These are phyloP conservation scores for Coniferiporia sulphurascens DNA, from an alignment of 1,284 basidiomycete genomes.

Conservation along the genomic window DNA sequence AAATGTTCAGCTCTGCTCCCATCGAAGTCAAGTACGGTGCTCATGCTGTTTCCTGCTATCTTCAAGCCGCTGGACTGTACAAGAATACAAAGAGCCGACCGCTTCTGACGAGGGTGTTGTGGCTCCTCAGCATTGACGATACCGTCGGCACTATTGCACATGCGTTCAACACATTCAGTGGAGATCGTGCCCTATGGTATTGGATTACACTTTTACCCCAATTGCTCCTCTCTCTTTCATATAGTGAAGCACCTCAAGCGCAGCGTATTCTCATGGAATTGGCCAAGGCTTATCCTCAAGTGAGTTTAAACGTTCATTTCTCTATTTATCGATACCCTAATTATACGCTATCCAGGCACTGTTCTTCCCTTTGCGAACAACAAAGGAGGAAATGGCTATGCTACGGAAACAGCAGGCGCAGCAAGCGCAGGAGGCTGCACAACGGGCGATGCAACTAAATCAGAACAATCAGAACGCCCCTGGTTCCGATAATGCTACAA, in stretches of 20 bases:
- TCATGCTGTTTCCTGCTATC: slow-evolving; percentile 94
- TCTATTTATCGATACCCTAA: slow-evolving; percentile 7
- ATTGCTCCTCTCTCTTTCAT: slow-evolving; percentile 85
- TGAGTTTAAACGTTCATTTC: slow-evolving; percentile 31
- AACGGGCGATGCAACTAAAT: slow-evolving; percentile 19
- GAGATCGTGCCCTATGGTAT: slow-evolving; percentile 96
- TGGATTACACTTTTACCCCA: slow-evolving; percentile 99
- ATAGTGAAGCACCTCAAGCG: slow-evolving; percentile 91
- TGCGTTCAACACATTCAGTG: slow-evolving; percentile 95
- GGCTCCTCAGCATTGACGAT: slow-evolving; percentile 97
- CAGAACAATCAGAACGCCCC: slow-evolving; percentile 21
- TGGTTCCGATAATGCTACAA: slow-evolving; percentile 19
- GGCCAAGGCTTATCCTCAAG: slow-evolving; percentile 93
- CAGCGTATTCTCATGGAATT: slow-evolving; percentile 87
- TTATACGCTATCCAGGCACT: slow-evolving; percentile 58
- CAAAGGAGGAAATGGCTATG: slow-evolving; percentile 81
- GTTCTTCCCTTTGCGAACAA: slow-evolving; percentile 93
- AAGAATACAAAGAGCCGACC: slow-evolving; percentile 94
- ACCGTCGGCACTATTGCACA: slow-evolving; percentile 69
- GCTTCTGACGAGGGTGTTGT: slow-evolving; percentile 87
- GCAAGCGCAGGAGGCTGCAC: not conserved
- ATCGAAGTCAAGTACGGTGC: slow-evolving; percentile 74
- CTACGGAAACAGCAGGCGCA: slow-evolving; percentile 35
- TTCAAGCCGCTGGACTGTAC: slow-evolving; percentile 95
- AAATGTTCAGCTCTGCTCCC: slow-evolving; percentile 84